These are phyloP conservation scores for Uronychia binucleata DNA, from an alignment of 73 alveolate species.

Conservation along the genomic window DNA sequence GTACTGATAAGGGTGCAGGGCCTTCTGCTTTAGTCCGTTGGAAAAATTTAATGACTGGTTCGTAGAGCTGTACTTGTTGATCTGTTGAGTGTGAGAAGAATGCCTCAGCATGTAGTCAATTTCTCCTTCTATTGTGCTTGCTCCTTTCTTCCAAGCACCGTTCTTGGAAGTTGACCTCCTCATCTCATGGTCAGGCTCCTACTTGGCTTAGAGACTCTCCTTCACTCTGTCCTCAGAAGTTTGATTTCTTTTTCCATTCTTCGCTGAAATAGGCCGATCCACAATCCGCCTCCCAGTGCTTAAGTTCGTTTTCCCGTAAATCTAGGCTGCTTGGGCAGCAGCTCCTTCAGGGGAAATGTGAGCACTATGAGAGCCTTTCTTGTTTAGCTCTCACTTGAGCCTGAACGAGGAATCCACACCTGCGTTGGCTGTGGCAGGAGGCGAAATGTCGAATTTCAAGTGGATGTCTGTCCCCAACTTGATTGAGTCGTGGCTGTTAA, in stretches of 20 bases:
- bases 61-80: background rate
- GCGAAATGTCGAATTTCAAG: background rate
- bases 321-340: background rate
- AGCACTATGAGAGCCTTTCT: background rate
- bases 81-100: background rate
- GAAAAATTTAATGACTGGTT: background rate
- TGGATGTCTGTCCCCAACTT: background rate
- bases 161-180: background rate
- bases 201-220: too few species aligned
- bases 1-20: conserved; percentile 11
- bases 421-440: background rate
- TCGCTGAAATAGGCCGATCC: background rate
- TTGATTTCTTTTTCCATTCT: background rate
- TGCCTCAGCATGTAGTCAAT: background rate
- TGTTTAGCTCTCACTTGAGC: background rate
- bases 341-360: background rate
- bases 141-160: background rate
- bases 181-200: background rate
- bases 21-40: background rate
- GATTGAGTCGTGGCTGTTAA: background rate
- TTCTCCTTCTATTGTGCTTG: background rate
- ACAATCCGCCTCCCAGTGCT: background rate
- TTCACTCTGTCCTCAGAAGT: background rate
- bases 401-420: background rate
- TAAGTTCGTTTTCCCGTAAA: background rate